Conservation (phyloP, 768 basidiomycete genomes). For the Kockovaella imperatae region DNA sequence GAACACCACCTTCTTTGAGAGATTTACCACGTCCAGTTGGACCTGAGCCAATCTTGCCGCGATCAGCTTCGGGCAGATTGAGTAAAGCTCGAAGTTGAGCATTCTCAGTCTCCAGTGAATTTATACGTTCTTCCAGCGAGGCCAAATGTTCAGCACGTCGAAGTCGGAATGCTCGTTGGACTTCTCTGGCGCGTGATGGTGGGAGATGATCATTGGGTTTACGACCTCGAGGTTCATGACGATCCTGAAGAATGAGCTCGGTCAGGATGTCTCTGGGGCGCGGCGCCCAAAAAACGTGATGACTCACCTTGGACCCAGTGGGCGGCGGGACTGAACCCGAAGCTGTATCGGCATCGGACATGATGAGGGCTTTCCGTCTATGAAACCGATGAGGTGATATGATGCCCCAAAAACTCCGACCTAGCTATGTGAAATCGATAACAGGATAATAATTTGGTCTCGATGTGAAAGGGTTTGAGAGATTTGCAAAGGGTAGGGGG, state of each 20-base stretch:
- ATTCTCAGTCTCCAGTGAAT: constrained; percentile 44
- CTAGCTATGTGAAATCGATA: neutral
- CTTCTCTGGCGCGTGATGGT: constrained; percentile 44
- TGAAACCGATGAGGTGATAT: neutral
- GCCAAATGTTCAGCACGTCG: constrained; percentile 45
- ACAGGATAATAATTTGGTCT: neutral
- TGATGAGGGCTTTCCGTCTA: neutral
- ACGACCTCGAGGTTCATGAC: constrained; percentile 42
- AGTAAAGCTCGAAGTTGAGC: constrained; percentile 37
- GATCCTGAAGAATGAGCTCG: constrained; percentile 21
- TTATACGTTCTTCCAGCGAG: constrained; percentile 44
- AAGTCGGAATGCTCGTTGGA: constrained; percentile 45
- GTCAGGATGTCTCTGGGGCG: neutral
- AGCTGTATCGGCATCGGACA: neutral
- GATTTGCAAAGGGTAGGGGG: neutral
- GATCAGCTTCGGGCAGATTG: constrained; percentile 26
- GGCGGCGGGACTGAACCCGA: constrained; percentile 1
- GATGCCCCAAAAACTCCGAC: neutral
- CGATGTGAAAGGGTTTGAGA: neutral
- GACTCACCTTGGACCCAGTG: neutral
- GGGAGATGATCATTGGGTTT: constrained; percentile 44
- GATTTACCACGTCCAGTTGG: constrained; percentile 45
- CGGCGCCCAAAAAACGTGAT: neutral
- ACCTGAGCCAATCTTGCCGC: constrained; percentile 39
- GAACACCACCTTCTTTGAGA: constrained; percentile 43